Percentiles rank a stretch among this genome's conserved stretches.
phyloP scores from a whole-genome alignment of 2,329 filamentous ascomycete species.

The Phialocephala subalpina region DNA sequence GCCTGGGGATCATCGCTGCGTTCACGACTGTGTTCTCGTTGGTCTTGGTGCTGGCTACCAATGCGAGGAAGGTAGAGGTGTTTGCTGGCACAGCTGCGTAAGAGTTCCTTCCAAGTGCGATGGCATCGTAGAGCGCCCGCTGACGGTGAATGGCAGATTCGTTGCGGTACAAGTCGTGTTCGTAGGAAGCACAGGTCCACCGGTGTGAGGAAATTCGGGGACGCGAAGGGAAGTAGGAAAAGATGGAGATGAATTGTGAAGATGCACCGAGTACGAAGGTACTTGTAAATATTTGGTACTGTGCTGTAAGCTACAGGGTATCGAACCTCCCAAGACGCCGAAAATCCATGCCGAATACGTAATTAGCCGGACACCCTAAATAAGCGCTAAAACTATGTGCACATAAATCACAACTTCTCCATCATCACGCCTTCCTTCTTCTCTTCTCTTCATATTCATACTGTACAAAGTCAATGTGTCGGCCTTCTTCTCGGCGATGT shows the following conservation, averaged over 20 bases:
- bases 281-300: background rate
- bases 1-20: conserved; percentile 37
- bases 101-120: conserved; percentile 19
- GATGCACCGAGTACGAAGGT: background rate
- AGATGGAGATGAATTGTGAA: background rate
- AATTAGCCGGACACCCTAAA: background rate
- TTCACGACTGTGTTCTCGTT: conserved; percentile 41
- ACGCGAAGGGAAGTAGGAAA: background rate
- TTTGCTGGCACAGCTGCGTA: conserved; percentile 44
- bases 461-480: background rate
- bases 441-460: conserved; percentile 1
- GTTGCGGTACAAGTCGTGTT: conserved; percentile 25
- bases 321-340: background rate
- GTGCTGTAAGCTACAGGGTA: background rate
- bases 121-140: background rate
- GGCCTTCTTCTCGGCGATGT: background rate
- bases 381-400: background rate
- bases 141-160: conserved; percentile 10
- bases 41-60: conserved; percentile 37
- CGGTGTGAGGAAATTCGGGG: background rate
- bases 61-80: conserved; percentile 39
- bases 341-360: background rate
- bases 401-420: background rate
- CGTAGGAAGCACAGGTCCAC: conserved; percentile 10
- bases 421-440: background rate